These are phyloP conservation scores for Hypoxylon lienhwacheense DNA, from an alignment of 495 filamentous ascomycete species.

Conservation along the genomic window DNA sequence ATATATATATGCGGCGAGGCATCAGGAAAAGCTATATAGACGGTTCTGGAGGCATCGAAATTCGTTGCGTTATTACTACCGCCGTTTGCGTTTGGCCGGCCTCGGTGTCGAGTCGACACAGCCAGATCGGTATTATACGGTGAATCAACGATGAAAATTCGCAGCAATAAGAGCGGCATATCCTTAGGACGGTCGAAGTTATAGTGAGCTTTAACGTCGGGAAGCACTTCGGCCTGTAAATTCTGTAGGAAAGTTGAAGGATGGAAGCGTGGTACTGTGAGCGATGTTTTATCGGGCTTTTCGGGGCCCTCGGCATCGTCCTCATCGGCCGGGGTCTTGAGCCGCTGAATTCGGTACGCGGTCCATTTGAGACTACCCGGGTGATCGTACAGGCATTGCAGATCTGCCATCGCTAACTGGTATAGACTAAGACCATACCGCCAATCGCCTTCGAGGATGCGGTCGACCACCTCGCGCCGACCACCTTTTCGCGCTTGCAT, in stretches of 20 bases:
- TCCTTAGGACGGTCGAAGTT: constrained; percentile 65
- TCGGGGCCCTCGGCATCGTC: constrained; percentile 38
- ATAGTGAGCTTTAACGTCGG: constrained; percentile 79
- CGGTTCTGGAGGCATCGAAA: constrained; percentile 61
- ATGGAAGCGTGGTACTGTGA: constrained; percentile 70
- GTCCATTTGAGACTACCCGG: constrained; percentile 73
- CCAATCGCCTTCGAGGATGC: constrained; percentile 82
- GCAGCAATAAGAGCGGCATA: constrained; percentile 68
- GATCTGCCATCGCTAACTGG: constrained; percentile 78
- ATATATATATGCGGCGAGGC: constrained; percentile 74
- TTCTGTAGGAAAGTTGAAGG: constrained; percentile 71
- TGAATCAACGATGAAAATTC: constrained; percentile 72
- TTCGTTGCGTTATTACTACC: constrained; percentile 18
- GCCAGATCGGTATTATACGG: constrained; percentile 63
- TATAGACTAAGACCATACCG: constrained; percentile 73
- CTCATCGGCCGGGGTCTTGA: constrained; percentile 41
- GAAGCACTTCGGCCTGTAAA: constrained; percentile 70
- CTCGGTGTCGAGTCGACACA: constrained; percentile 41
- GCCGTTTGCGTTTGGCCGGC: constrained; percentile 33
- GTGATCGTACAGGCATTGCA: constrained; percentile 77
- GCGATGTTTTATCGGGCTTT: constrained; percentile 45
- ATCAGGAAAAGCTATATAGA: constrained; percentile 80
- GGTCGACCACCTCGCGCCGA: constrained; percentile 73
- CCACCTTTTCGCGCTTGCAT: constrained; percentile 62
- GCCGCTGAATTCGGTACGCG: constrained; percentile 60